Evolutionary conservation across 768 basidiomycete genomes (phyloP), one percentile per base, ranked within the genome.

Genomic region (Scleroderma citrinum): DNA sequence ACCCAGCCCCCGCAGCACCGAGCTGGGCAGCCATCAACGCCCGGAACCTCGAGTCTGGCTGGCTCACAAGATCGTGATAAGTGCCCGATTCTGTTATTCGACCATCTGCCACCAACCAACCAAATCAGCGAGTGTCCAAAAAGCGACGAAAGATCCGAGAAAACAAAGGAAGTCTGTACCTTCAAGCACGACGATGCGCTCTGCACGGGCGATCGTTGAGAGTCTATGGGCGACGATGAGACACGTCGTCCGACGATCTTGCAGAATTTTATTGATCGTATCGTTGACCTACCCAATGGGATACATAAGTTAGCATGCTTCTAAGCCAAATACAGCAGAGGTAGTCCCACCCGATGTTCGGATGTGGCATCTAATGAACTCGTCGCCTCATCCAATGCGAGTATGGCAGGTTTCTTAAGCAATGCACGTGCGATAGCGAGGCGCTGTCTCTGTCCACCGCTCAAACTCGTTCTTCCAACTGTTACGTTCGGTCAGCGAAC

Each of bases 351-450:
- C 50, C 87, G 76, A 56, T 87, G 82, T 65, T 94, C 92, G 11
- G 89, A 90, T 1, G 88, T 81, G 12, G 92, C 92, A 62, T 95
- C 92, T 49, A 95, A 67, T 13, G 92, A 85, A 53, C 85, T 87
- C 35, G 91, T 90, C 16, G 90, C 92, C 69, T 96, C 92, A 54
- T 95, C 92, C 32, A 96, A 70, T 8, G 90, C 85, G 46, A 98
- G 69, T 24, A 98, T 87, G 1, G 82, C 81, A 0, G 95, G 95
- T 49, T 87, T 90, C 66, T 88, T 89, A 37, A 98, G 73, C 16
- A 98, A 69, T 0, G 95, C 95, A 4, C 94, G 79, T 0, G 88
- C 87, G 50, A 91, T 90, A 0, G 88, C 88, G 6, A 90, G 72
- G 1, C 88, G 80, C 56, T 91, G 88, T 12, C 87, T 75, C 56